Evolutionary conservation across 306 rosid species (phyloP).

Genomic region (Sphenostylis stenocarpa): DNA sequence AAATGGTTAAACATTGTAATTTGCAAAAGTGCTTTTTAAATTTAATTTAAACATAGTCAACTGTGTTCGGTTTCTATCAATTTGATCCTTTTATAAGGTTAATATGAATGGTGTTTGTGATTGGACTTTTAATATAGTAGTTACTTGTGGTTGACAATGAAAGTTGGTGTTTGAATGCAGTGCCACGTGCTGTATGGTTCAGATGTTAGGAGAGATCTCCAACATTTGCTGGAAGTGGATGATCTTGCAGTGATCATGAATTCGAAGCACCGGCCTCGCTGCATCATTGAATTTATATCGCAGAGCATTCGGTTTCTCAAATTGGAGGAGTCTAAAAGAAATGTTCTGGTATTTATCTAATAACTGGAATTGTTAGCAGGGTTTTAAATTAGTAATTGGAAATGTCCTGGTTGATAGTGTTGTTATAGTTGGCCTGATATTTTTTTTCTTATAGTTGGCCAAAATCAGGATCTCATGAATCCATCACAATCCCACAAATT

Average conservation of each 20-base stretch:
- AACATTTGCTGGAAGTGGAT: slow-evolving; percentile 64
- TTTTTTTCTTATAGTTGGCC: background rate
- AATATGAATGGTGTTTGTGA: background rate
- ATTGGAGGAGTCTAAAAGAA: slow-evolving; percentile 75
- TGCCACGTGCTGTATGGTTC: slow-evolving; percentile 72
- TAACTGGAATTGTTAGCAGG: slow-evolving; percentile 6
- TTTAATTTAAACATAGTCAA: background rate
- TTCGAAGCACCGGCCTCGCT: slow-evolving; percentile 74
- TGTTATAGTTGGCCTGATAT: background rate
- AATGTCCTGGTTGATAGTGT: background rate
- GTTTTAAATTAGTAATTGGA: background rate
- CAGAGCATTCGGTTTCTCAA: slow-evolving; percentile 64
- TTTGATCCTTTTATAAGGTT: background rate
- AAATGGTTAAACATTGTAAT: no score
- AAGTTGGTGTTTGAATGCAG: slow-evolving; percentile 54
- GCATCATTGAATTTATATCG: slow-evolving; percentile 78
- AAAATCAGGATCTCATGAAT: background rate
- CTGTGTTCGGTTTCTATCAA: background rate
- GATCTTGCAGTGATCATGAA: slow-evolving; percentile 60
- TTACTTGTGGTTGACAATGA: slow-evolving; percentile 3
- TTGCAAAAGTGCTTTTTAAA: background rate
- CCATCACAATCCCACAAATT: background rate
- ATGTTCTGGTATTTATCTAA: slow-evolving; percentile 64
- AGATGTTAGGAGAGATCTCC: slow-evolving; percentile 63
- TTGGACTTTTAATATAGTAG: slow-evolving; percentile 7